phyloP scores from a whole-genome alignment of 2,329 filamentous ascomycete genomes.

The Nigrospora osmanthi region DNA sequence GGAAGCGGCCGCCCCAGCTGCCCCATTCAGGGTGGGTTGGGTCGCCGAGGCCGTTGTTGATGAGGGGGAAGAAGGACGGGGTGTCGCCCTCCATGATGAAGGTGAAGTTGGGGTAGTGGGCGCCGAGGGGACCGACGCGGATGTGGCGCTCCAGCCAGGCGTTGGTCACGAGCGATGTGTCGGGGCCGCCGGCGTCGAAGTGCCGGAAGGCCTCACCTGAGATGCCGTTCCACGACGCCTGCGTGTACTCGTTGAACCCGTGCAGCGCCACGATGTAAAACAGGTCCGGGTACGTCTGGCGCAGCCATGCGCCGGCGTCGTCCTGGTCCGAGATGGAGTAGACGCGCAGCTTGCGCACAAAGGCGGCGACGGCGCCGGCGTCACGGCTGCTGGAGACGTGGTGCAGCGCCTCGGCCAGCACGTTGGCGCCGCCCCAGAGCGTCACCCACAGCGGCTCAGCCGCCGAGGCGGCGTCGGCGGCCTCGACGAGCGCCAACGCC shows the following conservation, averaged over 20 bases:
- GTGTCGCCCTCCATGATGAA: constrained; percentile 40
- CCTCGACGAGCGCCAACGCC: constrained; percentile 20
- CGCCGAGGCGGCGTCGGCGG: constrained; percentile 18
- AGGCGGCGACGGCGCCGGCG: constrained; percentile 13
- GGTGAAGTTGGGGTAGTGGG: constrained; percentile 28
- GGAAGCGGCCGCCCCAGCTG: constrained; percentile 31
- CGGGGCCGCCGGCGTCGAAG: constrained; percentile 34
- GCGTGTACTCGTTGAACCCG: constrained; percentile 40
- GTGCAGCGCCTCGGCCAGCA: constrained; percentile 36
- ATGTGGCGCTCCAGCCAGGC: constrained; percentile 39
- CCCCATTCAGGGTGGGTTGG: constrained; percentile 32
- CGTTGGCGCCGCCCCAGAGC: constrained; percentile 41
- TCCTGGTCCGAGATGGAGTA: constrained; percentile 45
- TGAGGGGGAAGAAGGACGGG: constrained; percentile 32
- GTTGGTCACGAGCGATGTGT: constrained; percentile 31
- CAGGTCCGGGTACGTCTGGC: constrained; percentile 35
- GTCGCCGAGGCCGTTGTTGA: constrained; percentile 35
- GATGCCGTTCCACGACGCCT: constrained; percentile 50
- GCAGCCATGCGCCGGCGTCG: constrained; percentile 39
- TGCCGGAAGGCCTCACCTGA: constrained; percentile 36
- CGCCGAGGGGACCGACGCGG: constrained; percentile 28
- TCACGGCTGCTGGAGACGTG: constrained; percentile 23
- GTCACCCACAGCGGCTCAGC: constrained; percentile 37
- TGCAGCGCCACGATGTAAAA: constrained; percentile 40
- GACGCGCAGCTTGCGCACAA: constrained; percentile 21